phyloP scores from a whole-genome alignment of 2,329 filamentous ascomycete species.

The Phialocephala subalpina region DNA sequence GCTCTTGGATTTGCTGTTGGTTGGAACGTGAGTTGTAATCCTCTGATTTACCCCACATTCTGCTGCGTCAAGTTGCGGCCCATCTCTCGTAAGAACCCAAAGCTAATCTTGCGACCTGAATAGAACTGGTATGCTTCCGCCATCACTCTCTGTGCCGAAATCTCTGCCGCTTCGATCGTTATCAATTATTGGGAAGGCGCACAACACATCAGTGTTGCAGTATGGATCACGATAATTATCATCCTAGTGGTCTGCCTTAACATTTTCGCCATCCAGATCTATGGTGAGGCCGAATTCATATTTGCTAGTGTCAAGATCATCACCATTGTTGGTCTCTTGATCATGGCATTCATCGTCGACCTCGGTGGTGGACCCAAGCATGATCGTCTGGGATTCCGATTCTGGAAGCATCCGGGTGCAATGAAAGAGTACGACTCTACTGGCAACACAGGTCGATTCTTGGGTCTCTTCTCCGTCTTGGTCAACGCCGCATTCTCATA shows the following conservation, averaged over 20 bases:
- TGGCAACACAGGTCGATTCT: conserved; percentile 71
- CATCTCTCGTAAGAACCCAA: background rate
- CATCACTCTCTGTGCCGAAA: conserved; percentile 53
- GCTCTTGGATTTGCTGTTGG: conserved; percentile 63
- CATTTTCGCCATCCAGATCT: conserved; percentile 64
- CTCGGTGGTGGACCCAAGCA: conserved; percentile 79
- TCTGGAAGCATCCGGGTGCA: conserved; percentile 72
- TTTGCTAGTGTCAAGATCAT: conserved; percentile 64
- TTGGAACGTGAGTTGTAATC: conserved; percentile 73
- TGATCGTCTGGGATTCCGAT: conserved; percentile 77
- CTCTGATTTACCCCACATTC: conserved; percentile 18
- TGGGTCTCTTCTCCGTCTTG: conserved; percentile 69
- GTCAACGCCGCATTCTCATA: conserved; percentile 58
- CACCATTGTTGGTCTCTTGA: conserved; percentile 69
- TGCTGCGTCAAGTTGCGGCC: background rate
- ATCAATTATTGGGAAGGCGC: conserved; percentile 56
- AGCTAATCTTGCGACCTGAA: conserved; percentile 16
- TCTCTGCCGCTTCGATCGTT: conserved; percentile 56
- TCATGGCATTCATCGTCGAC: conserved; percentile 85
- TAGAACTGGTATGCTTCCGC: conserved; percentile 43
- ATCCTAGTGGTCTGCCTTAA: conserved; percentile 53
- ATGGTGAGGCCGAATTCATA: conserved; percentile 70
- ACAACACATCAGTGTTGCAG: conserved; percentile 40
- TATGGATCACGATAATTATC: conserved; percentile 53
- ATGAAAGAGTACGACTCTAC: conserved; percentile 71